Percentiles rank a stretch among this genome's conserved stretches.
Evolutionary conservation across 139 green algal genomes (phyloP).

Genomic region (Nannochloris sp.): DNA sequence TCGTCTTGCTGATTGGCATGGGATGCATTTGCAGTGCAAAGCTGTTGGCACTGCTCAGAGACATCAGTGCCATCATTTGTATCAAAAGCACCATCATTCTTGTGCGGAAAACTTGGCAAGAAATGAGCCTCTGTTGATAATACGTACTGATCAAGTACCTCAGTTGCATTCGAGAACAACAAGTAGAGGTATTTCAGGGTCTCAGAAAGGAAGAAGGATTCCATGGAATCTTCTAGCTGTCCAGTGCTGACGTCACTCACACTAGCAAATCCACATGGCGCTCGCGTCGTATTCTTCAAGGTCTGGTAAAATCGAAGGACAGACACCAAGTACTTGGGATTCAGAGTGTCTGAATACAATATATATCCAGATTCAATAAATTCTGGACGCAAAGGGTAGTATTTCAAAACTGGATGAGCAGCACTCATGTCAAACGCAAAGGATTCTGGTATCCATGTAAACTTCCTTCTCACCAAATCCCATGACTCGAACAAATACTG

Average conservation of each 20-base stretch:
- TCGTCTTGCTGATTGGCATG: no score
- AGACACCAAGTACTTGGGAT: conserved; percentile 9
- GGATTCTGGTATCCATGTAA: conserved; percentile 70
- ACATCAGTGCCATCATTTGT: no score
- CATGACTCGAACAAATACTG: conserved; percentile 53
- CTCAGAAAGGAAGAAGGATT: conserved; percentile 86
- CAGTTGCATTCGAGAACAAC: conserved; percentile 37
- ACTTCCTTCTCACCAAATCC: conserved; percentile 53
- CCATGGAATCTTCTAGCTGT: conserved; percentile 68
- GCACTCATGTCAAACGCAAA: neutral
- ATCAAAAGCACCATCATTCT: neutral
- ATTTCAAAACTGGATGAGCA: conserved; percentile 13
- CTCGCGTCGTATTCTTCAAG: conserved; percentile 27
- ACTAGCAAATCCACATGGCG: conserved; percentile 52
- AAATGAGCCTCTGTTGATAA: conserved; percentile 68
- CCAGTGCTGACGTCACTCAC: conserved; percentile 55
- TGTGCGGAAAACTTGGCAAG: conserved; percentile 24
- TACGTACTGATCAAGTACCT: conserved; percentile 50
- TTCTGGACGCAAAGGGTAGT: conserved; percentile 74
- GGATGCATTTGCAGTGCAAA: no score
- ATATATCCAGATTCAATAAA: conserved; percentile 83
- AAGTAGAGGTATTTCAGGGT: conserved; percentile 87
- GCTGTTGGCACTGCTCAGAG: no score
- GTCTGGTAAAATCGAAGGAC: conserved; percentile 27
- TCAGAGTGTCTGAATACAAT: conserved; percentile 50